These are phyloP conservation scores for Aspergillus thermomutatus DNA, from an alignment of 2,329 filamentous ascomycete species.

Conservation along the genomic window DNA sequence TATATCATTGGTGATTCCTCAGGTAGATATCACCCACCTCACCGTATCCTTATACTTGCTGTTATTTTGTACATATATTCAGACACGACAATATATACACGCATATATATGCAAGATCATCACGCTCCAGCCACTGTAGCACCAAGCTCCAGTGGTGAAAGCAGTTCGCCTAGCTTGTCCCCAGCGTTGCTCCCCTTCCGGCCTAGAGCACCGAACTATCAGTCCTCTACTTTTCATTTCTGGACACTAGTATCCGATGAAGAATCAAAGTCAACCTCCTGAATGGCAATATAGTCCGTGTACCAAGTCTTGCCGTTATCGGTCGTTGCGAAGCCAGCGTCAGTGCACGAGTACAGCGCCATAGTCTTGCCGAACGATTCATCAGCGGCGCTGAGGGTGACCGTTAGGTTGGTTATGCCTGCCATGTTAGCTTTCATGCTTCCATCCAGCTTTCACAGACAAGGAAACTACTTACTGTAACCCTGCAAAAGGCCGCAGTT, in stretches of 20 bases:
- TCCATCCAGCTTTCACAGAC: no score
- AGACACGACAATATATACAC: background rate
- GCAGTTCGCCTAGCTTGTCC: no score
- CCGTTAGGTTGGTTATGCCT: constrained; percentile 17
- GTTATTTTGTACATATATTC: background rate
- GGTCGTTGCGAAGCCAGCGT: constrained; percentile 9
- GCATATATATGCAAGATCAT: no score
- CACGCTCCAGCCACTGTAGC: no score
- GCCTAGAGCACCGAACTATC: no score
- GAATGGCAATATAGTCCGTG: background rate
- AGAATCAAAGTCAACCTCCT: no score
- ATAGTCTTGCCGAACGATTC: constrained; percentile 11
- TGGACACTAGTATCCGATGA: no score
- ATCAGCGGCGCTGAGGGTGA: constrained; percentile 14
- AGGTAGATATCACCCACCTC: background rate
- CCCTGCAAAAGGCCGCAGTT: constrained; percentile 12
- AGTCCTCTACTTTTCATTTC: no score
- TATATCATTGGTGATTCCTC: background rate
- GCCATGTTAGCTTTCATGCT: background rate
- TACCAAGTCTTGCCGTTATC: constrained; percentile 17
- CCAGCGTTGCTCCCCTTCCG: no score
- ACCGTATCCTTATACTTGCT: background rate
- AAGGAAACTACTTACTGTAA: constrained; percentile 8
- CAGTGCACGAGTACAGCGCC: constrained; percentile 11
- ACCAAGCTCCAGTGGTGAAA: no score